phyloP scores from a whole-genome alignment of 345 rosid species.

The Mangifera indica region DNA sequence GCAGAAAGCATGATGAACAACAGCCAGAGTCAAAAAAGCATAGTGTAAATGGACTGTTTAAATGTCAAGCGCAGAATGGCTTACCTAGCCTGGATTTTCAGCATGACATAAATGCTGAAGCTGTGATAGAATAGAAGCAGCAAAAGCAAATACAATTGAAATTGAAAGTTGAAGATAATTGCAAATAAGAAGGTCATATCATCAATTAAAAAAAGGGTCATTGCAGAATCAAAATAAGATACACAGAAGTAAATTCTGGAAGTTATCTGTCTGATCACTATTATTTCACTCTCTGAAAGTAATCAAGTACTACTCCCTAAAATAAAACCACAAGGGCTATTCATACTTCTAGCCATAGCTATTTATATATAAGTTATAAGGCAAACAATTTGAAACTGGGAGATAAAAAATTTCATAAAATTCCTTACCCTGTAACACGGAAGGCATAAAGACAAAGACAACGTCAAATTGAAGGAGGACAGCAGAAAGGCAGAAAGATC shows the following conservation, averaged over 20 bases:
- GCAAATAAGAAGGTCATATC: neutral
- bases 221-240: too few species aligned
- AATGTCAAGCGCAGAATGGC: neutral
- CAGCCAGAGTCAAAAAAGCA: neutral
- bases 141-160: neutral
- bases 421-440: slow-evolving; percentile 1
- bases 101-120: neutral
- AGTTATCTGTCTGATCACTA: slow-evolving; percentile 39
- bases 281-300: slow-evolving; percentile 22
- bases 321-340: neutral
- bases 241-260: slow-evolving; percentile 25
- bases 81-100: neutral
- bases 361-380: neutral
- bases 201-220: neutral
- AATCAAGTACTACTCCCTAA: neutral
- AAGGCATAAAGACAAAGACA: slow-evolving; percentile 24
- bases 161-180: neutral
- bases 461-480: slow-evolving; percentile 28
- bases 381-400: neutral
- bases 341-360: too few species aligned
- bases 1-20: neutral
- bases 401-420: neutral
- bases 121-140: neutral
- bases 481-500: slow-evolving; percentile 28
- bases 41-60: neutral